Base-by-base conservation (phyloP, 2,329 filamentous ascomycete species). In the Aureobasidium sp. region DNA sequence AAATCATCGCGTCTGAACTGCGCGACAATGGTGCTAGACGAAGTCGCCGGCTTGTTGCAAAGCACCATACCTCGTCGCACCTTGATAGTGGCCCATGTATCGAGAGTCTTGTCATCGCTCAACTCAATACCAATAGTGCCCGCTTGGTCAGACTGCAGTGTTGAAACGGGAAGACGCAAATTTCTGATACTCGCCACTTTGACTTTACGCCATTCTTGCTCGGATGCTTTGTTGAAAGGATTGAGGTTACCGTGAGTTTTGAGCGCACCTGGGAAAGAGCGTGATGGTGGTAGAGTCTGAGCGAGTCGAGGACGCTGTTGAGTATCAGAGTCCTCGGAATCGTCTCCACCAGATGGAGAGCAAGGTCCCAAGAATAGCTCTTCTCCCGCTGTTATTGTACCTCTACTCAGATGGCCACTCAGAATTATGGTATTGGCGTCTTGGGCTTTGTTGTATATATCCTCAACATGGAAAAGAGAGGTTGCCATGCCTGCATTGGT, bases 161-260 rank as follows among this genome's bases (percentile, higher is more conserved):
- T 84, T 51, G 85, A 84, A 0, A 97, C 92, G 0, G 93, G 90
- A 3, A 97, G 79, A 5, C 93, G 85, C 9, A 99, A 79, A 68
- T 96, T 96, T 26, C 93, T 87, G 47, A 97, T 87, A 68, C 92
- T 97, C 48, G 90, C 87, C 59, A 97, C 85, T 47, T 83, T 86
- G 6, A 93, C 91, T 27, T 81, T 81, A 65, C 90, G 86, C 93
- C 93, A 97, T 73, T 90, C 87, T 17, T 81, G 84, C 66, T 80
- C n/a, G 3, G 55, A 50, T 9, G 41, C 29, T 36, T 27, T 70
- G 64, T 37, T 65, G 67, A 29, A n/a, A 26, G 52, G 27, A 5
- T 50, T 37, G 15, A 62, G 27, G 8, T 43, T 37, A 7, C 17
- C 61, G 3, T 36, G 26, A 5, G 48, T 24, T 9, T 70, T 71